Evolutionary conservation across 2,329 filamentous ascomycete species (phyloP), one percentile per base, ranked within the genome.

Genomic region (Anthostomella pinea): DNA sequence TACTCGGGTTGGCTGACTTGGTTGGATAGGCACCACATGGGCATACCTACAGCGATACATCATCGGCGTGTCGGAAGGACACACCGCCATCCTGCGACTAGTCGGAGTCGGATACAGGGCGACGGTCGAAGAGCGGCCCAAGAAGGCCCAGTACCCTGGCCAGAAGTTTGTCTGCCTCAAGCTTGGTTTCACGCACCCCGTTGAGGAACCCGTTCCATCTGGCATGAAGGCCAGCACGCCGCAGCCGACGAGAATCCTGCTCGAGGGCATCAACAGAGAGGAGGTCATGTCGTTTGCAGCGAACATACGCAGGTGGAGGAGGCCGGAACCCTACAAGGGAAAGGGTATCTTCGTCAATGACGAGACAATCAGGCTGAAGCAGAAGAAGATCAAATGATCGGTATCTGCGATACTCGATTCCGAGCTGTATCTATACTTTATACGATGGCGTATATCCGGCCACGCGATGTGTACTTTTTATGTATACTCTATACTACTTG

Each of bases 321-420:
- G 77, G 48, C 93, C 93, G 19, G 93, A 98, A 69, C 93, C 93
- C 49, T 98, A 98, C 68, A 98, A 98, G 79, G 93, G 93, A 51
- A 97, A 98, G 80, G 93, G 93, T 54, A 95, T 98, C 54, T 98
- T 97, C 63, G 83, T 98, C 55, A 94, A 97, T 59, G 88, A 90
- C 47, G 89, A 98, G 75, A 96, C 89, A 19, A 96, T 98, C 69
- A 95, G 85, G 76, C 66, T 98, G 66, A 98, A 98, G 83, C 85
- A 87, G 58, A 98, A 96, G 84, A 93, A 91, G 78, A 88, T 91
- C 65, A 91, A 90, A 75, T 93, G 81, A 70, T 60, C 51, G 13
- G 14, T 35, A 2, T 36, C 9, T 30, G n/a, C n/a, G n/a, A n/a
- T n/a, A n/a, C n/a, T n/a, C n/a, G n/a, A n/a, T n/a, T n/a, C n/a